A percentile compares a stretch with the other conserved stretches of the same genome.
These are phyloP conservation scores for Raphanus hybrid DNA, from an alignment of 441 rosid species.

Conservation along the genomic window DNA sequence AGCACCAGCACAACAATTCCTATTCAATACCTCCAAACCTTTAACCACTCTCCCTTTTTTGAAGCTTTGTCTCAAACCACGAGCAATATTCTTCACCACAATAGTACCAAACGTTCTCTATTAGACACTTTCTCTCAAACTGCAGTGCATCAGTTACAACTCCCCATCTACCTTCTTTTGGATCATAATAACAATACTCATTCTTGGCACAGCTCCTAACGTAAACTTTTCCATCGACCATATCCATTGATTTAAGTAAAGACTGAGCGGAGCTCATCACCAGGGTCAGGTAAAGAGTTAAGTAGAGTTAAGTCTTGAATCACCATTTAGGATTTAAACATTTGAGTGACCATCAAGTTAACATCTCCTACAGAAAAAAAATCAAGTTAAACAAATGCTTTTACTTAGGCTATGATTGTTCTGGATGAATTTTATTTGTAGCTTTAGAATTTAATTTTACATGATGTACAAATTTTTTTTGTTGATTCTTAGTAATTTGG, in stretches of 20 bases:
- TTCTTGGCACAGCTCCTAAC: conserved; percentile 57
- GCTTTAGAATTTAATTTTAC: no score
- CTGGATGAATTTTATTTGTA: no score
- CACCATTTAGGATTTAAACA: no score
- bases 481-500: no score
- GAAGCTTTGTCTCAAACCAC: conserved; percentile 52
- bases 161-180: conserved; percentile 52
- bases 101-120: conserved; percentile 56
- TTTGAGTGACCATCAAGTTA: no score
- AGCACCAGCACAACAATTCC: conserved; percentile 60
- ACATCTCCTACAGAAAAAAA: no score
- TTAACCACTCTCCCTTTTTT: conserved; percentile 55
- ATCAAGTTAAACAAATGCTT: no score
- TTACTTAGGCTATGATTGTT: no score
- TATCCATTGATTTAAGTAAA: conserved; percentile 52
- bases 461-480: no score
- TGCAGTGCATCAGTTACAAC: conserved; percentile 22
- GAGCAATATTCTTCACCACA: conserved; percentile 64
- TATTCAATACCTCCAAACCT: conserved; percentile 56
- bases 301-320: no score
- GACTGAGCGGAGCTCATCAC: neutral
- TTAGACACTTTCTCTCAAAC: conserved; percentile 26
- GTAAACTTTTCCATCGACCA: conserved; percentile 52
- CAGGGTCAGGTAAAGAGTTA: conserved; percentile 20
- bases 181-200: conserved; percentile 49